A percentile compares a stretch with the other conserved stretches of the same genome.
Conservation (phyloP, 1,139 yeast genomes). For the Nakaseomyces sp. region DNA sequence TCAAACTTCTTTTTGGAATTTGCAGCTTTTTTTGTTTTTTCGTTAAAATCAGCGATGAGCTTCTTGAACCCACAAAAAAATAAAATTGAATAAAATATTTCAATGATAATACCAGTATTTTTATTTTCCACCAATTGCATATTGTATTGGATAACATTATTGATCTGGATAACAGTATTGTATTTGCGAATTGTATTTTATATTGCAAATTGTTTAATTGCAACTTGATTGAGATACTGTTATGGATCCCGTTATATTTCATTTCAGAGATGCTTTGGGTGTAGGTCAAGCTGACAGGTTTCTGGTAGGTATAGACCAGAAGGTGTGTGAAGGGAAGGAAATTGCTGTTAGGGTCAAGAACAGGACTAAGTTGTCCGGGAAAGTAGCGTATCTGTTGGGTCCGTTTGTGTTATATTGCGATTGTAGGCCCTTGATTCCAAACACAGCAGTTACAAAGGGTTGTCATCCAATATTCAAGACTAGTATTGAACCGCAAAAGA, state of each 20-base stretch:
- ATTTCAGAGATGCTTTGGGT: conserved; percentile 32
- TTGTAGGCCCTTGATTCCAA: conserved; percentile 52
- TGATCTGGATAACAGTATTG: too few species aligned
- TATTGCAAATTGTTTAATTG: too few species aligned
- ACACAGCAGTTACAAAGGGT: conserved; percentile 33
- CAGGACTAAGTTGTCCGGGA: conserved; percentile 58
- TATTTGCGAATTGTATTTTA: too few species aligned
- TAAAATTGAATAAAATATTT: too few species aligned
- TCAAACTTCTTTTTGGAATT: too few species aligned
- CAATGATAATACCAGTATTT: too few species aligned
- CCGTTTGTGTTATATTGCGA: conserved; percentile 87
- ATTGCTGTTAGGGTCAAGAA: conserved; percentile 42
- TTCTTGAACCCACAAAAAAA: not conserved
- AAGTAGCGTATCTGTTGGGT: conserved; percentile 87
- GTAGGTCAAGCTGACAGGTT: conserved; percentile 54
- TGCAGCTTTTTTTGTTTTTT: not conserved
- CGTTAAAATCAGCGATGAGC: not conserved
- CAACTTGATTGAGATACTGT: too few species aligned
- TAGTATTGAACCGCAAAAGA: conserved; percentile 60
- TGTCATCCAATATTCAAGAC: conserved; percentile 65
- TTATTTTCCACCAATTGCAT: too few species aligned
- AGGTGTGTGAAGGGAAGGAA: not conserved
- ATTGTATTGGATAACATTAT: too few species aligned
- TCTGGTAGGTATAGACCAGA: conserved; percentile 32
- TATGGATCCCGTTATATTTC: not conserved